Conservation (phyloP, 345 rosid species). For the Cardamine occulta region DNA sequence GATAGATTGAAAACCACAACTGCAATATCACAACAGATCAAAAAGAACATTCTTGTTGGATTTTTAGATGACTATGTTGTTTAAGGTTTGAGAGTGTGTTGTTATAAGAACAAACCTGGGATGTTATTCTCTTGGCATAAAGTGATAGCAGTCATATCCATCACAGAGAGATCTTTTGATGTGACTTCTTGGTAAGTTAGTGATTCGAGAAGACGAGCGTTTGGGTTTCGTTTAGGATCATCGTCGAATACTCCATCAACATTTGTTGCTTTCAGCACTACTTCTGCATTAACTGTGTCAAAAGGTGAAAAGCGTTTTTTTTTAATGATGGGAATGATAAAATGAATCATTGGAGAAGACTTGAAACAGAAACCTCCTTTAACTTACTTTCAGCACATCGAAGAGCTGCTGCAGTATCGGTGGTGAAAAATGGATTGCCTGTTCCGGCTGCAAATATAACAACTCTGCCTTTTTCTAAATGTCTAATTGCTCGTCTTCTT, state of each 20-base stretch:
- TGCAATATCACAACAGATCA: slow-evolving; percentile 41
- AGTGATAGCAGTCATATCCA: slow-evolving; percentile 98
- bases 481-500: slow-evolving; percentile 83
- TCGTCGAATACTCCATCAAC: slow-evolving; percentile 91
- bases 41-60: background rate
- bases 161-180: slow-evolving; percentile 87
- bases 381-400: slow-evolving; percentile 96
- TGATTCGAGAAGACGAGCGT: slow-evolving; percentile 77
- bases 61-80: background rate
- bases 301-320: background rate
- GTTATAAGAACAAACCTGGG: slow-evolving; percentile 59
- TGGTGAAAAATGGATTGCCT: slow-evolving; percentile 97
- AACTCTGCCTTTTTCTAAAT: slow-evolving; percentile 94
- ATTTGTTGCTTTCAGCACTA: slow-evolving; percentile 90
- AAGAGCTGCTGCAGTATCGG: slow-evolving; percentile 94
- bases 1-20: slow-evolving; percentile 91
- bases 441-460: slow-evolving; percentile 99
- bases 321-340: background rate
- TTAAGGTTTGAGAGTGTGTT: background rate
- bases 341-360: background rate
- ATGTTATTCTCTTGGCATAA: slow-evolving; percentile 95
- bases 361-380: background rate
- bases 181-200: slow-evolving; percentile 85
- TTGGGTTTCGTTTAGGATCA: slow-evolving; percentile 81
- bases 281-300: slow-evolving; percentile 84